phyloP scores from a whole-genome alignment of 2,329 filamentous ascomycete species.

The Gremmenia infestans region DNA sequence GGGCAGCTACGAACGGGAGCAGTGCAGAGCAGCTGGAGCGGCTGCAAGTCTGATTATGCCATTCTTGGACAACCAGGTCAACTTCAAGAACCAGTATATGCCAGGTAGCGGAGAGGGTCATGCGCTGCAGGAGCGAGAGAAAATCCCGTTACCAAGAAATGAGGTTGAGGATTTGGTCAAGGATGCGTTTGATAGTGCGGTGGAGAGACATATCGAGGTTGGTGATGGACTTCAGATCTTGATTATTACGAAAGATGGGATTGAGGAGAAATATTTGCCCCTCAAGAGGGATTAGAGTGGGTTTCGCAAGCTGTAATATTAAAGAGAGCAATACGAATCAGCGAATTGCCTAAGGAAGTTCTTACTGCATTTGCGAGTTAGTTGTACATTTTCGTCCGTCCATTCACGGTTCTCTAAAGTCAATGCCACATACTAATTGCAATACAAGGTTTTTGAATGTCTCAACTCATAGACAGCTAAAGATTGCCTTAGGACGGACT shows the following conservation, averaged over 20 bases:
- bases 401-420: neutral
- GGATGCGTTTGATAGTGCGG: conserved; percentile 96
- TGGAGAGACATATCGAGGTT: conserved; percentile 98
- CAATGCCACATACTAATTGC: neutral
- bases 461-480: neutral
- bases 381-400: neutral
- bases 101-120: conserved; percentile 82
- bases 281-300: conserved; percentile 78
- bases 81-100: conserved; percentile 98
- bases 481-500: neutral
- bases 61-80: conserved; percentile 98
- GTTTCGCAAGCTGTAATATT: conserved; percentile 14
- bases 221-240: conserved; percentile 95
- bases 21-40: conserved; percentile 89
- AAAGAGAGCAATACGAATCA: conserved; percentile 7
- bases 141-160: conserved; percentile 62
- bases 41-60: conserved; percentile 96
- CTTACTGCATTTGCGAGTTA: neutral
- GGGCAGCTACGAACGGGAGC: conserved; percentile 94
- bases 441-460: neutral
- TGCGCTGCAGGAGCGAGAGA: conserved; percentile 66
- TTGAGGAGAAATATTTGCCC: conserved; percentile 76
- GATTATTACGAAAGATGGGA: conserved; percentile 81
- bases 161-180: conserved; percentile 85
- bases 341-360: neutral